Percentiles rank a stretch among this genome's conserved stretches.
Evolutionary conservation across 495 filamentous ascomycete species (phyloP).

Genomic region (Aspergillus heteromorphus): DNA sequence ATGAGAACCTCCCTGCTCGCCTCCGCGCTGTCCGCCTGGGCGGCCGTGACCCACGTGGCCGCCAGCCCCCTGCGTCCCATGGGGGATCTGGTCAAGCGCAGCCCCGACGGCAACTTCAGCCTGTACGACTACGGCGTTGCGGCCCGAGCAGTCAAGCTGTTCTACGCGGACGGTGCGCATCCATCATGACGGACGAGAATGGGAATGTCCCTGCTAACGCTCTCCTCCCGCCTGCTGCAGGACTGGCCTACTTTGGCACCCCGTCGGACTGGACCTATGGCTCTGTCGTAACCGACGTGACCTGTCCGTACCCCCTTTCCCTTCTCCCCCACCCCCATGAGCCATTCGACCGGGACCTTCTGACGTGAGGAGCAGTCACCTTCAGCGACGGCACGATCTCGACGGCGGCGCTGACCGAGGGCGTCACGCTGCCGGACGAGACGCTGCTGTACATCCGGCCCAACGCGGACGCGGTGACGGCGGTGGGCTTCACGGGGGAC

Average conservation of each 20-base stretch:
- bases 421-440: background rate
- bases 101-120: background rate
- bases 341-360: too few species aligned
- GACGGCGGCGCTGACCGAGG: background rate
- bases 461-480: background rate
- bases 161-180: background rate
- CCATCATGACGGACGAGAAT: background rate
- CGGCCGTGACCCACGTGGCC: background rate
- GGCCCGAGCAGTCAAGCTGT: background rate
- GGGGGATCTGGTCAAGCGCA: background rate
- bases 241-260: background rate
- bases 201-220: background rate
- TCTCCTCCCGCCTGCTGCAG: too few species aligned
- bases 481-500: background rate
- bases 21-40: background rate
- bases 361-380: background rate
- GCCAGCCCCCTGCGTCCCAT: background rate
- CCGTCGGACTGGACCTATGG: background rate
- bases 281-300: background rate
- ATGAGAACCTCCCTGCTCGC: background rate
- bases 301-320: background rate
- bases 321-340: background rate
- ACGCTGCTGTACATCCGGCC: background rate
- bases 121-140: background rate
- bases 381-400: background rate